Evolutionary conservation across 495 filamentous ascomycete genomes (phyloP).

Genomic region (Parathielavia appendiculata): DNA sequence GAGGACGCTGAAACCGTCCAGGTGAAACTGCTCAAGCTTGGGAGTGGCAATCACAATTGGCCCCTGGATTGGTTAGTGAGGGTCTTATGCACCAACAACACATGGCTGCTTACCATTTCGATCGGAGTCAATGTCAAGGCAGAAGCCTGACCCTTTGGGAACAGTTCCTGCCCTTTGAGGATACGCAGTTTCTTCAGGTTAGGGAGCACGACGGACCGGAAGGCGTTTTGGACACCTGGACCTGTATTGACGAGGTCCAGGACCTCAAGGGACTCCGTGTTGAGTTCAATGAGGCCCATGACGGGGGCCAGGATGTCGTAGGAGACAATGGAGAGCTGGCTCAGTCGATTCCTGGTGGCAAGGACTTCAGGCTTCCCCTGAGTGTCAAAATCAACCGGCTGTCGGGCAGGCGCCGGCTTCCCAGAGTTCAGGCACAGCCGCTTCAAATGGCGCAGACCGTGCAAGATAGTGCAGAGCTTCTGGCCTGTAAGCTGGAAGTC

Average conservation of each 20-base stretch:
- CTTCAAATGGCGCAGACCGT: constrained; percentile 16
- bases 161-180: background rate
- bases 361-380: background rate
- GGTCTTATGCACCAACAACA: background rate
- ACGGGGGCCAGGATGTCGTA: background rate
- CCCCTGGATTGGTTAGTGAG: background rate
- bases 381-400: background rate
- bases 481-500: constrained; percentile 10
- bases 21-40: constrained; percentile 19
- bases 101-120: background rate
- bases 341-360: background rate
- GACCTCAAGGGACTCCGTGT: constrained; percentile 2
- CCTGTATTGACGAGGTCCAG: constrained; percentile 6
- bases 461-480: constrained; percentile 12
- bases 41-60: constrained; percentile 8
- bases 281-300: background rate
- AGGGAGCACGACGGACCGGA: background rate
- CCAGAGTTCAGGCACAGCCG: constrained; percentile 13
- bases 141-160: background rate
- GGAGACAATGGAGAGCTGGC: background rate
- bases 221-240: background rate
- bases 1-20: constrained; percentile 10
- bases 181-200: constrained; percentile 9
- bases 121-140: background rate
- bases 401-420: background rate